Percentiles rank a stretch among this genome's conserved stretches.
Evolutionary conservation across 768 basidiomycete species (phyloP).

Genomic region (Mycena metata): DNA sequence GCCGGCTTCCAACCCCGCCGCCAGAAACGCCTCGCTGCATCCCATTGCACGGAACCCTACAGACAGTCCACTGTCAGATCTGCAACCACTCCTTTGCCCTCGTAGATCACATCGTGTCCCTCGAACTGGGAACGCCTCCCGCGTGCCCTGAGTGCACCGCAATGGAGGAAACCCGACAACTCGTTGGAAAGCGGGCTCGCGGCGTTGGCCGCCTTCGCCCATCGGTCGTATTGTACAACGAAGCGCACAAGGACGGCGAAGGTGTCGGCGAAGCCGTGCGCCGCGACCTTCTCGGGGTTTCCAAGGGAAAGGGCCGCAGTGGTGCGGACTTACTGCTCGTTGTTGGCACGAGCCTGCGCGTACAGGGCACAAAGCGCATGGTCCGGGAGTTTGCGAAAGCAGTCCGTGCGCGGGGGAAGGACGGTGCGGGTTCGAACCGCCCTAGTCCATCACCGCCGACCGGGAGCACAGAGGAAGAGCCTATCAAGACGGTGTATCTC

Average conservation of each 20-base stretch:
- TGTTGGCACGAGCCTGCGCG: conserved; percentile 89
- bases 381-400: conserved; percentile 90
- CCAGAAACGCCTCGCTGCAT: conserved; percentile 83
- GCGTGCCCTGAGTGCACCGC: conserved; percentile 85
- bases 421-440: conserved; percentile 48
- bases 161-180: conserved; percentile 75
- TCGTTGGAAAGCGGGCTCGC: conserved; percentile 83
- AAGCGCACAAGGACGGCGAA: conserved; percentile 88
- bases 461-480: conserved; percentile 59
- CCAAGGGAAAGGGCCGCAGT: conserved; percentile 74
- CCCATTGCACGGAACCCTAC: conserved; percentile 90
- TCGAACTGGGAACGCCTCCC: conserved; percentile 74
- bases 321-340: conserved; percentile 90
- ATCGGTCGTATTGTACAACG: conserved; percentile 92
- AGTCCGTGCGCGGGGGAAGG: conserved; percentile 65
- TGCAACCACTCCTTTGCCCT: conserved; percentile 84
- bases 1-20: conserved; percentile 64
- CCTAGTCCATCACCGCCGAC: conserved; percentile 64
- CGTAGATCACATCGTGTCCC: conserved; percentile 67
- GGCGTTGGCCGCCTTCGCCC: conserved; percentile 87
- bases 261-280: conserved; percentile 88
- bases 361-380: conserved; percentile 93
- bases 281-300: conserved; percentile 81
- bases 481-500: conserved; percentile 81
- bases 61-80: conserved; percentile 82